These are phyloP conservation scores for Scedosporium dehoogii DNA, from an alignment of 2,329 filamentous ascomycete species.

Conservation along the genomic window DNA sequence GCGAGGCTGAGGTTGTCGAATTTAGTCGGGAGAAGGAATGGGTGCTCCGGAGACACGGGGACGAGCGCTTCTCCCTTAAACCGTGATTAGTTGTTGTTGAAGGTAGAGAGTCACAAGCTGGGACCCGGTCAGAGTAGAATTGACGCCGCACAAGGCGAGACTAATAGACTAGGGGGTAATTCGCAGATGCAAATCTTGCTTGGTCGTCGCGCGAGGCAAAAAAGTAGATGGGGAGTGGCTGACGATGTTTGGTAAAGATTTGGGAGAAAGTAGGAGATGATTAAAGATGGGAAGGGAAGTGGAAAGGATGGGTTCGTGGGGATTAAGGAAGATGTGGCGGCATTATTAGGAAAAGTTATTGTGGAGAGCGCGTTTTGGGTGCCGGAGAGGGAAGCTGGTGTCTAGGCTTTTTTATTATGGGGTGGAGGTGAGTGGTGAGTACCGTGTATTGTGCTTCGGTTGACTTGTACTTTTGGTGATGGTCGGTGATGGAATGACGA, in stretches of 20 bases:
- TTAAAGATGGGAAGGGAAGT: not conserved
- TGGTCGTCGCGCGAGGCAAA: not conserved
- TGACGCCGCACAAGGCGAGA: no score
- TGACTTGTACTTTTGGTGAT: conserved; percentile 7
- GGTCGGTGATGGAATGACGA: conserved; percentile 9
- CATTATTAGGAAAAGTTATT: not conserved
- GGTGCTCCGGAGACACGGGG: no score
- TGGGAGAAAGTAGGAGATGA: not conserved
- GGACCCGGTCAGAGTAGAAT: no score
- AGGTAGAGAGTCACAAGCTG: not conserved
- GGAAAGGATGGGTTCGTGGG: not conserved
- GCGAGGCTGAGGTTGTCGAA: no score
- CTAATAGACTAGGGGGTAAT: not conserved
- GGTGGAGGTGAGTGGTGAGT: not conserved
- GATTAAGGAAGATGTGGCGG: conserved; percentile 2
- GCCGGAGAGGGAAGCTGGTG: not conserved
- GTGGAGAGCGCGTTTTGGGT: conserved; percentile 4
- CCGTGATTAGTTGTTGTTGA: not conserved
- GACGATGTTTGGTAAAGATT: not conserved
- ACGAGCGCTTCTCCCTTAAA: not conserved
- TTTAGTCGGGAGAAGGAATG: no score
- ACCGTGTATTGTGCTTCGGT: not conserved
- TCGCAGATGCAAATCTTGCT: not conserved
- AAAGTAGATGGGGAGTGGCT: not conserved
- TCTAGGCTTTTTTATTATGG: not conserved